A percentile compares a stretch with the other conserved stretches of the same genome.
Evolutionary conservation across 169 alveolate species (phyloP).

Genomic region (Plasmodium chabaudi): DNA sequence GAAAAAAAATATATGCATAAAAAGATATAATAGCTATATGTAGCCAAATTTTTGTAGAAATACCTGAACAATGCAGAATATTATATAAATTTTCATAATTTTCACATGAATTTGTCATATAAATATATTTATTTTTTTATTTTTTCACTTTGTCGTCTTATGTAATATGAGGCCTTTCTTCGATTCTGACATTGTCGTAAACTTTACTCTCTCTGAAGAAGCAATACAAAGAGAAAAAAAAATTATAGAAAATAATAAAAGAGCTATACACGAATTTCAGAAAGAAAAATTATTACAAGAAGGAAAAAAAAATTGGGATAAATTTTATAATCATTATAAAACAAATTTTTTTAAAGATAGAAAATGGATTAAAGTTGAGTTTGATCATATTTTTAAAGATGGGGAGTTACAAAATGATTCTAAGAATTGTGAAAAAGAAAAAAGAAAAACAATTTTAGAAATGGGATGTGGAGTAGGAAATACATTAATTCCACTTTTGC

Average conservation of each 20-base stretch:
- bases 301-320: slow-evolving; percentile 92
- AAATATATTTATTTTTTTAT: slow-evolving; percentile 1
- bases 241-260: slow-evolving; percentile 56
- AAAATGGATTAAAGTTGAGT: slow-evolving; percentile 92
- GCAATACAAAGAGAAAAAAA: slow-evolving; percentile 54
- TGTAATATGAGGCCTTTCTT: slow-evolving; percentile 50
- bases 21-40: background rate
- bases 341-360: slow-evolving; percentile 93
- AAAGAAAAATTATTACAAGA: slow-evolving; percentile 85
- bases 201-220: slow-evolving; percentile 70
- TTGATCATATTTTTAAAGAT: slow-evolving; percentile 85
- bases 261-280: slow-evolving; percentile 43
- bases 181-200: slow-evolving; percentile 74
- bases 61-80: no score
- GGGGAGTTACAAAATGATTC: slow-evolving; percentile 1
- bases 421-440: slow-evolving; percentile 5
- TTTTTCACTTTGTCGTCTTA: background rate
- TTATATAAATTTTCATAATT: background rate
- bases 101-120: background rate
- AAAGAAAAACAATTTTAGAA: slow-evolving; percentile 82
- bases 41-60: no score
- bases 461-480: slow-evolving; percentile 97
- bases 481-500: slow-evolving; percentile 91
- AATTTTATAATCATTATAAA: slow-evolving; percentile 91
- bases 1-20: slow-evolving; percentile 8